Evolutionary conservation across 139 green algal species (phyloP).

Genomic region (Picochlorum sp.): DNA sequence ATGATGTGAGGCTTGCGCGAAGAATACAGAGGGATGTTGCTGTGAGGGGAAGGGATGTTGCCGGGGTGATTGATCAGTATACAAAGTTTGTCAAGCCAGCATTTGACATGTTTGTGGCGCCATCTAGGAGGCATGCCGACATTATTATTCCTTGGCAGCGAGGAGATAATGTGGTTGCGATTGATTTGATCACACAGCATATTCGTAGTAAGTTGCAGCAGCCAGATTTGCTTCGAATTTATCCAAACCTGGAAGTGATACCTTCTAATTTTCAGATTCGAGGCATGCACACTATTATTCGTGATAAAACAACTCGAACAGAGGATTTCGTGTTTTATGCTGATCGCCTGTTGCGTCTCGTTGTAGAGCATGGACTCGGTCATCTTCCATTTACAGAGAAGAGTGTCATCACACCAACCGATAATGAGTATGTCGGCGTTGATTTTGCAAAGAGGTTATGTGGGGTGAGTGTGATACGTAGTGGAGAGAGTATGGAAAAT

Average conservation of each 20-base stretch:
- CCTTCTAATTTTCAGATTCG: constrained; percentile 89
- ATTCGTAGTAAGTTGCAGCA: constrained; percentile 89
- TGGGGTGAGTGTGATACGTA: constrained; percentile 90
- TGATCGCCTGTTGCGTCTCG: constrained; percentile 72
- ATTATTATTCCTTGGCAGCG: constrained; percentile 89
- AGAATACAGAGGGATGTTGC: constrained; percentile 89
- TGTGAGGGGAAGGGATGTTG: constrained; percentile 71
- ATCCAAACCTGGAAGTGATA: constrained; percentile 84
- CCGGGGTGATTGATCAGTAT: constrained; percentile 90
- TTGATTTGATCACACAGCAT: constrained; percentile 96
- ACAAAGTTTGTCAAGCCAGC: constrained; percentile 88
- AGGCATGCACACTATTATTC: constrained; percentile 97
- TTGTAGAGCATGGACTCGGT: constrained; percentile 82
- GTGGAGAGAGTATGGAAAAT: constrained; percentile 93
- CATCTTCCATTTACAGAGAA: constrained; percentile 89
- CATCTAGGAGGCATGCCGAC: constrained; percentile 74
- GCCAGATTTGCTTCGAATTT: constrained; percentile 86
- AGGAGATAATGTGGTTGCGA: constrained; percentile 81
- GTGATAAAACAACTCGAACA: constrained; percentile 67
- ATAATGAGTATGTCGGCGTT: constrained; percentile 80
- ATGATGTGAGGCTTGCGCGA: constrained; percentile 87
- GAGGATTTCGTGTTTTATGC: constrained; percentile 95
- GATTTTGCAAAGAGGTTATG: constrained; percentile 93
- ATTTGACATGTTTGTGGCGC: constrained; percentile 85
- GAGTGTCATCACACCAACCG: constrained; percentile 81